phyloP scores from a whole-genome alignment of 2,329 filamentous ascomycete genomes.

The Fusarium hainanense region DNA sequence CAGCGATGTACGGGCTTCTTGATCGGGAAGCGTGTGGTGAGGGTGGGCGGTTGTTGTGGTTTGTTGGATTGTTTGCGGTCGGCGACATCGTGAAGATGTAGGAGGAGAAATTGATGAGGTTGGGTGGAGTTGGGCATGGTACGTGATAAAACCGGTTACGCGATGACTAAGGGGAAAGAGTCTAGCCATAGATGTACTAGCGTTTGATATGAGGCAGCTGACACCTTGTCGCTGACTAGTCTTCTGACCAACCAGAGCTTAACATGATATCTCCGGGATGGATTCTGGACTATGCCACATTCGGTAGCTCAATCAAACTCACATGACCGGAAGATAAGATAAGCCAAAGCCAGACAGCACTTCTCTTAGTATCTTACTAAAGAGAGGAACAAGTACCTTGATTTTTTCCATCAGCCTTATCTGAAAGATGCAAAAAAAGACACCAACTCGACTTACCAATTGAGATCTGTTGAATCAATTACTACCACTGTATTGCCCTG shows the following conservation, averaged over 20 bases:
- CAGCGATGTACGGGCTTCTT: not conserved
- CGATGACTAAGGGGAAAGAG: not conserved
- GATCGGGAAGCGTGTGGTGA: not conserved
- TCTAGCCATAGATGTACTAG: not conserved
- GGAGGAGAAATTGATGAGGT: not conserved
- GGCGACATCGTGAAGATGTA: not conserved
- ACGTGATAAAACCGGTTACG: not conserved
- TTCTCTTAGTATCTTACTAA: too few species aligned
- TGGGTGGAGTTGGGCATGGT: not conserved
- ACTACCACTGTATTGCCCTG: not conserved
- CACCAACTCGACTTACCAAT: rapidly evolving
- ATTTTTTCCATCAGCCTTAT: too few species aligned
- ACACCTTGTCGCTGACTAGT: too few species aligned
- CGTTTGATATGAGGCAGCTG: too few species aligned
- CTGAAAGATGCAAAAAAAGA: not conserved
- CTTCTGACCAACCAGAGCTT: not conserved
- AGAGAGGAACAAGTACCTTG: too few species aligned
- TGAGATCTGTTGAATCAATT: rapidly evolving
- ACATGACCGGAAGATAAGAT: too few species aligned
- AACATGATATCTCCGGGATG: rapidly evolving
- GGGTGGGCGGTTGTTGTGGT: not conserved
- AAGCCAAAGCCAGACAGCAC: too few species aligned
- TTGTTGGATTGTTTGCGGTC: not conserved
- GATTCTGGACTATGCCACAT: too few species aligned
- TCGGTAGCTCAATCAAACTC: too few species aligned